Base-by-base conservation (phyloP, 2,329 filamentous ascomycete species). In the Didymella segeticola region DNA sequence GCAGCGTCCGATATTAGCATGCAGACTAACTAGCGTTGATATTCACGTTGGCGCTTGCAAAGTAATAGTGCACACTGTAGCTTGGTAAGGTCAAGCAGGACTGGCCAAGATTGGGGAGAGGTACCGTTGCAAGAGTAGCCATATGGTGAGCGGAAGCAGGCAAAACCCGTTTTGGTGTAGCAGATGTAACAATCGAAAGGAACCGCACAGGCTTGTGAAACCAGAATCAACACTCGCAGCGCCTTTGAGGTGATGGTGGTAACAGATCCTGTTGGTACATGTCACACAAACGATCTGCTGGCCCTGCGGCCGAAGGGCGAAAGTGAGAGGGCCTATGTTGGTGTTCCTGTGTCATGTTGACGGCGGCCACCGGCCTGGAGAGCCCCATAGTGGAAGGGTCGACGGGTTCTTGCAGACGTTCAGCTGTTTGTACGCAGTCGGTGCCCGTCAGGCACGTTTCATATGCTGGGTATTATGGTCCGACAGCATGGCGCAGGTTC, bases 131-230 rank as follows among this genome's bases (percentile, higher is more conserved):
- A 20, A 46, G 26, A 34, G 33, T n/a, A 27, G 33, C 4, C 11
- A 23, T 34, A 34, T 49, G 51, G 19, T 36, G 17, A 49, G 51
- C 45, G 57, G 63, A 68, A 60, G 68, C 66, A 65, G 62, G 60
- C 37, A 52, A 51, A 51, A 47, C 60, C 57, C 46, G 34, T 66
- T 70, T 57, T 56, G 66, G 71, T 57, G 67, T 68, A 72, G 67
- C 61, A 58, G 48, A 70, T 71, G 69, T 69, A 70, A 72, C 70
- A 53, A 68, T 58, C 47, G 56, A 66, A 63, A 60, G 66, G 58
- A 64, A 67, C 64, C 50, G 58, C 66, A 54, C 58, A 50, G 56
- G 27, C 51, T 22, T 68, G 71, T 72, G 59, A 26, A 53, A 72
- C 70, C 39, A 39, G 42, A 29, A 27, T 47, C 51, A 57, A 46